Evolutionary conservation across 495 filamentous ascomycete genomes (phyloP).

Genomic region (Penicillium daleae): DNA sequence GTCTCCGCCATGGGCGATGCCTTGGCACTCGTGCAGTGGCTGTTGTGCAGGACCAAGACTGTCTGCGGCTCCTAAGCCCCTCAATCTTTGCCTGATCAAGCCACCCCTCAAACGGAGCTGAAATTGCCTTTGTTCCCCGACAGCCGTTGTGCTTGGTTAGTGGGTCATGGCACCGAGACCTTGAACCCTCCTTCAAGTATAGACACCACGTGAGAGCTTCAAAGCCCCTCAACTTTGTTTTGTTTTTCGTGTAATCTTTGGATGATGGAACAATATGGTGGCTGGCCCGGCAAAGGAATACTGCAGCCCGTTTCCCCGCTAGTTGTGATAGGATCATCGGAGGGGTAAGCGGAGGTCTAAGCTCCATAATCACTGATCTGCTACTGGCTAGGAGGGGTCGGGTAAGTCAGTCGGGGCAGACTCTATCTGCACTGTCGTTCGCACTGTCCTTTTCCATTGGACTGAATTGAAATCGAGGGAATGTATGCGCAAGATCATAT

Average conservation of each 20-base stretch:
- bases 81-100: constrained; percentile 12
- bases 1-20: constrained; percentile 26
- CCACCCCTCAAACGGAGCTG: background rate
- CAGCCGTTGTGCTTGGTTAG: background rate
- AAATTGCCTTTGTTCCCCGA: background rate
- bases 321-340: constrained; percentile 32
- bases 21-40: constrained; percentile 29
- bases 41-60: constrained; percentile 26
- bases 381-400: constrained; percentile 18
- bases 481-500: background rate
- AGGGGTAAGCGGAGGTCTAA: constrained; percentile 25
- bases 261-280: background rate
- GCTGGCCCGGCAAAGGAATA: background rate
- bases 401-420: constrained; percentile 12
- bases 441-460: constrained; percentile 19
- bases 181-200: background rate
- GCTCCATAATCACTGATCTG: constrained; percentile 11
- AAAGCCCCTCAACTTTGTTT: background rate
- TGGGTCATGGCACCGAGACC: background rate
- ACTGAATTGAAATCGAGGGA: constrained; percentile 22
- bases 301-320: constrained; percentile 23
- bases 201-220: background rate
- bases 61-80: constrained; percentile 20
- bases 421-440: constrained; percentile 15
- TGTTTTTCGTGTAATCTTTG: background rate